These are phyloP conservation scores for Lachnellula suecica DNA, from an alignment of 2,329 filamentous ascomycete species.

Conservation along the genomic window DNA sequence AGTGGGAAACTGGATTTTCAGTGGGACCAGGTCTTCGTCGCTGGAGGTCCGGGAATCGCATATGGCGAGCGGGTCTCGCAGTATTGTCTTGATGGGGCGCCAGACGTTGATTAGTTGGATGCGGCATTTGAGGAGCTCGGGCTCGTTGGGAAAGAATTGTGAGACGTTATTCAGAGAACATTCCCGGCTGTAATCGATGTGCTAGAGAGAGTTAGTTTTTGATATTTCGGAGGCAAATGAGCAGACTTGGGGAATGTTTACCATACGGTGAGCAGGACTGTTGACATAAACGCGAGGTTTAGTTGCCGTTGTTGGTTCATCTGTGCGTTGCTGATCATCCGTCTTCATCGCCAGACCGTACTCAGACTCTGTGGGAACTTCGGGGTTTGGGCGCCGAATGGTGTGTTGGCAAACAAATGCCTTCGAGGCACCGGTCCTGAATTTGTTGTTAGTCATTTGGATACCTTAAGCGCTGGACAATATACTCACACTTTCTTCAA, in stretches of 20 bases:
- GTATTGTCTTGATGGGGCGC: conserved; percentile 50
- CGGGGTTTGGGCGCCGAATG: conserved; percentile 42
- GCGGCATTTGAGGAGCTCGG: conserved; percentile 43
- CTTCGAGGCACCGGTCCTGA: conserved; percentile 54
- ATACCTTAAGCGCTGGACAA: not conserved
- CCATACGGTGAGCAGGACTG: no score
- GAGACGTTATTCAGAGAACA: conserved; percentile 41
- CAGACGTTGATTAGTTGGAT: conserved; percentile 56
- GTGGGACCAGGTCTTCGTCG: conserved; percentile 49
- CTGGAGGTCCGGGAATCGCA: conserved; percentile 49
- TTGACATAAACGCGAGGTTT: no score
- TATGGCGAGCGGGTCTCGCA: conserved; percentile 53
- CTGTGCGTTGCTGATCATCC: no score
- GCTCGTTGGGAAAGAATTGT: conserved; percentile 45
- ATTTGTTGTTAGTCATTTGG: not conserved
- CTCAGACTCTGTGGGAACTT: no score
- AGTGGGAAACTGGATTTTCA: conserved; percentile 40
- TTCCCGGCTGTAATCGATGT: conserved; percentile 61
- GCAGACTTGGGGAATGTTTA: no score
- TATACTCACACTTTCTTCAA: conserved; percentile 32
- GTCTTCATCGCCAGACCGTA: no score
- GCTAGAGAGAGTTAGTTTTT: no score
- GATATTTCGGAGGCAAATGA: no score
- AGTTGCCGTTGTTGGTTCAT: no score
- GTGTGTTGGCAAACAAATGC: conserved; percentile 65